A percentile compares a stretch with the other conserved stretches of the same genome.
Conservation (phyloP, 2,329 filamentous ascomycete species). For the Emmonsia crescens region DNA sequence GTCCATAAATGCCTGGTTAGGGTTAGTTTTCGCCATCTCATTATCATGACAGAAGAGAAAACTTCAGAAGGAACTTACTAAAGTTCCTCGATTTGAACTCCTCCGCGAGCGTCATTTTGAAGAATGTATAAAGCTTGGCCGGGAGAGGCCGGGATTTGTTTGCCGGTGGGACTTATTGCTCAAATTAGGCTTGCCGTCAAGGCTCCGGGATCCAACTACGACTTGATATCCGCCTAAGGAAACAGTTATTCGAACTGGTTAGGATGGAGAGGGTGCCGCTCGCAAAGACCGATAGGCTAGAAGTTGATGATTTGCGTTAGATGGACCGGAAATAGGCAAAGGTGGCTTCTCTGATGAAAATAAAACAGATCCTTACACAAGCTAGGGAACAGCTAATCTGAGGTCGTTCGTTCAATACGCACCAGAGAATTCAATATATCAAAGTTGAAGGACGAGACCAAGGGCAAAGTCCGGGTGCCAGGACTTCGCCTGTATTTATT, state of each 20-base stretch:
- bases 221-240: background rate
- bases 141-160: background rate
- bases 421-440: background rate
- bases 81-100: slow-evolving; percentile 57
- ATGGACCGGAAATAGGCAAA: background rate
- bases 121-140: background rate
- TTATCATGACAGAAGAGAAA: slow-evolving; percentile 7
- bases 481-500: background rate
- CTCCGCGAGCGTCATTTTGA: slow-evolving; percentile 43
- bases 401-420: background rate
- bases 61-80: slow-evolving; percentile 39
- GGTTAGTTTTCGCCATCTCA: slow-evolving; percentile 3
- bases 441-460: background rate
- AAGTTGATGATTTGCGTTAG: background rate
- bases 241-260: background rate
- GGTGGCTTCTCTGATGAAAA: background rate
- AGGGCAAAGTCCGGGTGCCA: background rate
- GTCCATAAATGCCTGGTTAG: slow-evolving; percentile 52
- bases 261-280: background rate
- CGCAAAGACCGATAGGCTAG: background rate
- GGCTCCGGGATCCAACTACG: background rate
- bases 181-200: background rate
- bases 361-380: no score
- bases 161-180: background rate
- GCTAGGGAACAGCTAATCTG: background rate